Evolutionary conservation across 1,284 basidiomycete species (phyloP), one percentile per base, ranked within the genome.

Genomic region (Caloboletus firmus): DNA sequence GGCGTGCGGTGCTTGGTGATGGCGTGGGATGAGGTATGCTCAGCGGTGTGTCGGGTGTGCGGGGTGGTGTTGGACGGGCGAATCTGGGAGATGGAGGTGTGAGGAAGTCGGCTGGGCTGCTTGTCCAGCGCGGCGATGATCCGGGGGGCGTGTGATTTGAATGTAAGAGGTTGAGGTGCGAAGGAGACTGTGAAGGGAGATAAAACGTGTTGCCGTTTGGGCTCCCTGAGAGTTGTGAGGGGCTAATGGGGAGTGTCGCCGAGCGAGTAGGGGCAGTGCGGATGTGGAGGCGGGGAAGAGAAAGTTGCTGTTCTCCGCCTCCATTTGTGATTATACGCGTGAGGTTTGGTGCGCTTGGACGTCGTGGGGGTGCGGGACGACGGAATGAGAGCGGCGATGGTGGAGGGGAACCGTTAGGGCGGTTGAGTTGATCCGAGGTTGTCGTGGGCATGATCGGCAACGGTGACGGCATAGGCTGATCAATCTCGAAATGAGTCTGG

Each of bases 331-430:
- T 54, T 72, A 87, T 68, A 31, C 74, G 73, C 24, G 82, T 75
- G 28, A 90, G 75, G 56, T 81, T 81, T 4, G 87, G 84, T 6
- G 76, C 79, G 57, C 83, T 87, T 3, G 84, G 82, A 50, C 83
- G 76, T 18, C 82, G 74, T 30, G 76, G 77, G 11, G 79, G 81
- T 11, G 77, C 72, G 5, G 79, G 80, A 7, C 78, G 76, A 52
- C 78, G 75, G 73, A 87, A 87, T 11, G 72, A 68, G 34, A 82
- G 72, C 32, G 82, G 81, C 4, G 84, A 85, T 1, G 87, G 85
- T 0, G 86, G 82, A 3, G 85, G 85, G 0, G 85, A 88, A 3
- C 83, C 80, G 5, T 80, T 74, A 1, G 76, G 63, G 57, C 85
- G 80, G 36, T 68, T 62, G 41, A 74, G 69, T 42, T 72, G 74